A percentile compares a stretch with the other conserved stretches of the same genome.
phyloP scores from a whole-genome alignment of 495 filamentous ascomycete species.

The Tuber umbilicatum region DNA sequence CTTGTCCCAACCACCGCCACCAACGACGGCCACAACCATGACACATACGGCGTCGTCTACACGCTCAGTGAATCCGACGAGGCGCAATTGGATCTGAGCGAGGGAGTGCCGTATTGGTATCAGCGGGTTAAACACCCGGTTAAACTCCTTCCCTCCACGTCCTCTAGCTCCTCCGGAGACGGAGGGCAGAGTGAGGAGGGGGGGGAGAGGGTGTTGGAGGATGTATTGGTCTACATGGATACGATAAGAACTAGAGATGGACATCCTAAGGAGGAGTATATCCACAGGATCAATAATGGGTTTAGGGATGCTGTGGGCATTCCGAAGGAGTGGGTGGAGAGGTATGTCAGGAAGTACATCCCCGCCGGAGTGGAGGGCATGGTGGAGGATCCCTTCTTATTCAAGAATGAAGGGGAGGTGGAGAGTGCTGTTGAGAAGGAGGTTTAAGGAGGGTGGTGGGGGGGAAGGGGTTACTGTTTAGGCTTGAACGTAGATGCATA shows the following conservation, averaged over 20 bases:
- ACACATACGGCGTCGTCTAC: conserved; percentile 53
- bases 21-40: conserved; percentile 27
- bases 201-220: conserved; percentile 31
- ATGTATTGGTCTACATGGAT: conserved; percentile 56
- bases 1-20: conserved; percentile 47
- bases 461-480: not conserved
- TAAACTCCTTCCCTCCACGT: conserved; percentile 18
- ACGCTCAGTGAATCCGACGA: conserved; percentile 47
- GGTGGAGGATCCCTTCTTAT: conserved; percentile 33
- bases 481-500: not conserved
- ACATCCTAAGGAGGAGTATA: conserved; percentile 56
- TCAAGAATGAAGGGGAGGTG: not conserved
- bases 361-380: conserved; percentile 31
- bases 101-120: conserved; percentile 57
- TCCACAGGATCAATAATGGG: conserved; percentile 61
- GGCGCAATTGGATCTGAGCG: conserved; percentile 47
- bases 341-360: conserved; percentile 55
- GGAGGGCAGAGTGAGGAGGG: conserved; percentile 13
- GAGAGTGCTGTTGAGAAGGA: not conserved
- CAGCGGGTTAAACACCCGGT: conserved; percentile 39
- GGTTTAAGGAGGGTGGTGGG: not conserved
- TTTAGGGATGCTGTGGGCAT: conserved; percentile 60
- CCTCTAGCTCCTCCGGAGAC: conserved; percentile 4
- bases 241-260: conserved; percentile 43
- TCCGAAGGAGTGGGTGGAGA: conserved; percentile 52